Percentiles rank a stretch among this genome's conserved stretches.
Conservation (phyloP, 257 asterid genomes). For the Coffea eugenioides region DNA sequence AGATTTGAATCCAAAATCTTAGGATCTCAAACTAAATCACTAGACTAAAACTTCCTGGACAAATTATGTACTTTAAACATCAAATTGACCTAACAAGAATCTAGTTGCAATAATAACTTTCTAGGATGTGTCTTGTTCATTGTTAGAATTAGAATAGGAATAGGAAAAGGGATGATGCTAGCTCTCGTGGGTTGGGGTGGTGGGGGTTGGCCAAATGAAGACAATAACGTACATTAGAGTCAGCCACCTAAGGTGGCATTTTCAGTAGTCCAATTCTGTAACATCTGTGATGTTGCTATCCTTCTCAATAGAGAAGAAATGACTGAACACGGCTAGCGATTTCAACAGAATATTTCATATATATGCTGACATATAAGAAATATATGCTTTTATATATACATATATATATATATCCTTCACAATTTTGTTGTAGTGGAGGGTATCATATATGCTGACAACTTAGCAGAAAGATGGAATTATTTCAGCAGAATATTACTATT, state of each 20-base stretch:
- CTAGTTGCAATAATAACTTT: neutral
- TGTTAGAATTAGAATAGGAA: neutral
- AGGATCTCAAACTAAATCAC: too few relatives aligned
- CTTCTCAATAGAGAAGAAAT: conserved; percentile 20
- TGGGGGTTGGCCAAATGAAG: conserved; percentile 4
- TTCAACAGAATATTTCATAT: conserved; percentile 1
- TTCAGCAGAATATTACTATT: conserved; percentile 19
- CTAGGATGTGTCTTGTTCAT: neutral
- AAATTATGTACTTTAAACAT: too few relatives aligned
- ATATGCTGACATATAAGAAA: too few relatives aligned
- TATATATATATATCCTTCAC: too few relatives aligned
- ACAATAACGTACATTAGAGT: conserved; percentile 43
- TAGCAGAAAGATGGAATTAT: conserved; percentile 27
- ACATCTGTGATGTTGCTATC: conserved; percentile 35
- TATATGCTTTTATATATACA: too few relatives aligned
- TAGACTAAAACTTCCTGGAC: too few relatives aligned
- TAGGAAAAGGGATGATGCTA: neutral
- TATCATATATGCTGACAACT: conserved; percentile 31
- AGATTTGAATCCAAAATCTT: too few relatives aligned
- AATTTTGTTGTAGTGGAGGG: conserved; percentile 5
- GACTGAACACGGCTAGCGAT: conserved; percentile 23
- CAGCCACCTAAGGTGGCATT: conserved; percentile 46
- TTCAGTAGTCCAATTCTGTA: conserved; percentile 34
- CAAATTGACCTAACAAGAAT: neutral
- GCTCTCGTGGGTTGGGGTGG: neutral